Percentiles rank a stretch among this genome's conserved stretches.
Evolutionary conservation across 768 basidiomycete species (phyloP).

Genomic region (Trametes cubensis): DNA sequence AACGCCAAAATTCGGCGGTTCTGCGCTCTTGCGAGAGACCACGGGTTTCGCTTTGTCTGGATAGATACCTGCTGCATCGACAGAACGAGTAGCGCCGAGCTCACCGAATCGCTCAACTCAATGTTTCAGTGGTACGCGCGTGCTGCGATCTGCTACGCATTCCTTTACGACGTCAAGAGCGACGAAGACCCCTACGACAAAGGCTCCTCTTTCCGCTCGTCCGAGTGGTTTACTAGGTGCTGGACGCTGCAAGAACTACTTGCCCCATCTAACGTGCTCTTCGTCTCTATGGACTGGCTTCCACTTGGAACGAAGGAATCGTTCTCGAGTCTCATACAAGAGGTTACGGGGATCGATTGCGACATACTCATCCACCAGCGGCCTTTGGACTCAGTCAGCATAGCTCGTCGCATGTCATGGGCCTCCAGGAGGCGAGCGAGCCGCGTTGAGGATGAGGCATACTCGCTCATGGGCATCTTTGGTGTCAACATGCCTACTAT

Average conservation of each 20-base stretch:
- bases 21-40: neutral
- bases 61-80: too few species aligned
- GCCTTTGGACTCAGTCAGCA: neutral
- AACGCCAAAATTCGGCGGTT: neutral
- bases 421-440: constrained; percentile 1
- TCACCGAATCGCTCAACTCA: constrained; percentile 5
- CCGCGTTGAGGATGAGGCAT: constrained; percentile 11
- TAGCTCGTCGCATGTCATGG: constrained; percentile 13
- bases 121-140: constrained; percentile 5
- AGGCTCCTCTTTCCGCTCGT: neutral
- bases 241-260: constrained; percentile 13
- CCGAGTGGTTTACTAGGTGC: constrained; percentile 1
- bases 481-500: constrained; percentile 4
- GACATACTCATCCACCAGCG: neutral
- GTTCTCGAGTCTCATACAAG: neutral
- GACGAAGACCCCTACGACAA: neutral
- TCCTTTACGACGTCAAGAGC: constrained; percentile 3
- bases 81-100: too few species aligned
- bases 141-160: neutral
- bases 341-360: neutral
- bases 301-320: neutral
- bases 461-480: constrained; percentile 15
- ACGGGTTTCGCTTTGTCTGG: neutral
- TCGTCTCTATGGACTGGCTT: neutral
- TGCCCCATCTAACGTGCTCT: constrained; percentile 1